Base-by-base conservation (phyloP, 768 basidiomycete genomes). In the Amanita phalloides region DNA sequence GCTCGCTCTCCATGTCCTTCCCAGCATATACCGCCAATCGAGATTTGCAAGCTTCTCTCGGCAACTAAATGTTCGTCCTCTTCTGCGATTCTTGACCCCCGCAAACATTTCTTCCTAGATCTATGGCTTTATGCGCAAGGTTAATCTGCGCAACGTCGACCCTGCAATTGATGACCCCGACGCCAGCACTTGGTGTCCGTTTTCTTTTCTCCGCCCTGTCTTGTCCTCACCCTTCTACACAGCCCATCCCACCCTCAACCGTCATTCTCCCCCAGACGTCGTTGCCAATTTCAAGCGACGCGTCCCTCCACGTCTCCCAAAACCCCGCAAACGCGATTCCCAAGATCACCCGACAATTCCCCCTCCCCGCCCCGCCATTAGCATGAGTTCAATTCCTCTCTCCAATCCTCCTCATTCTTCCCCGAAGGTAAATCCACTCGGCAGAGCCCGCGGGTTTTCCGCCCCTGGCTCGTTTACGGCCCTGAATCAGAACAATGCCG, bases 51-150 rank as follows among this genome's bases (percentile, higher is more conserved):
- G 87, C 78, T 96, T 95, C 78, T 94, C 91, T 60, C 82, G 92
- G 70, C 92, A 96, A 78, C 82, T 96, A 65, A 96, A 96, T 72
- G 91, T 95, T 62, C 56, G 82, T 78, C 64, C 58, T 60, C 62
- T 62, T 57, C 59, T 64, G 61, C 42, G 53, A 55, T 61, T 61
- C 60, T 62, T 63, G 30, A 2, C 46, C 56, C 50, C 55, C 56
- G 53, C 63, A 61, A 51, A 55, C 53, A 48, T 54, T 53, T 49
- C 49, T 61, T 53, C 48, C 53, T 60, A 95, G 92, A 96, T 96
- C 70, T 96, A 96, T 73, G 93, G 92, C 58, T 96, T 93, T 75
- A 94, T 94, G 90, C 90, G 92, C 70, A 94, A 95, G 69, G 89
- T 95, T 65, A 94, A 93, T 73, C 76, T 94, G 60, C 86, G 90